Evolutionary conservation across 2,329 filamentous ascomycete species (phyloP), one percentile per base, ranked within the genome.

Genomic region (Endothia cerciana): DNA sequence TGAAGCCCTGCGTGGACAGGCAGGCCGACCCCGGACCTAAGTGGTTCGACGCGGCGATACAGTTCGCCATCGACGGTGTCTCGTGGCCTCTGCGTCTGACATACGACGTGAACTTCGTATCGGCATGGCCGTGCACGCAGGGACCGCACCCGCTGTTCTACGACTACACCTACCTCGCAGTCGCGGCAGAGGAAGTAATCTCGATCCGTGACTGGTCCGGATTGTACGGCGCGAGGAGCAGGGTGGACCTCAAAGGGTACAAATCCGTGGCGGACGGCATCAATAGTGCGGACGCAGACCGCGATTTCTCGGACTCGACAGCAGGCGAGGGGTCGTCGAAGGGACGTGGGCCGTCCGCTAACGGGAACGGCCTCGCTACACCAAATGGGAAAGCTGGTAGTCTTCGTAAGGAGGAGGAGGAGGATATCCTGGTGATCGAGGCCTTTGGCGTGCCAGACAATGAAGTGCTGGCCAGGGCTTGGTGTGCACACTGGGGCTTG

Each of bases 401-500:
- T 19, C 65, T 62, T 22, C 77, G 80, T 17, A 78, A 81, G 17
- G 78, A 82, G 22, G 86, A 89, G 63, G 80, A 86, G 33, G 89
- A 90, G 70, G 85, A 85, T 70, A 89, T 93, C 3, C 79, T 93
- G 10, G 88, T 90, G 4, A 83, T 93, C 17, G 89, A 93, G 77
- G 89, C 90, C 0, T 88, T 91, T 74, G 91, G 91, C 0, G 89
- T 90, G 28, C 81, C 81, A 59, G 91, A 93, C 75, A 92, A 93
- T 70, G 91, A 93, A 76, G 90, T 92, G 4, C 83, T 93, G 71
- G 90, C 89, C 1, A 81, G 91, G 68, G 90, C 91, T 7, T 93
- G 91, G 91, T 93, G 90, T 74, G 85, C 89, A 64, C 89, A 92
- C 72, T 91, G 89, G 85, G 91, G 91, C 2, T 77, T 92, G 71